Conservation (phyloP, 768 basidiomycete genomes). For the Basidioascus undulatus region DNA sequence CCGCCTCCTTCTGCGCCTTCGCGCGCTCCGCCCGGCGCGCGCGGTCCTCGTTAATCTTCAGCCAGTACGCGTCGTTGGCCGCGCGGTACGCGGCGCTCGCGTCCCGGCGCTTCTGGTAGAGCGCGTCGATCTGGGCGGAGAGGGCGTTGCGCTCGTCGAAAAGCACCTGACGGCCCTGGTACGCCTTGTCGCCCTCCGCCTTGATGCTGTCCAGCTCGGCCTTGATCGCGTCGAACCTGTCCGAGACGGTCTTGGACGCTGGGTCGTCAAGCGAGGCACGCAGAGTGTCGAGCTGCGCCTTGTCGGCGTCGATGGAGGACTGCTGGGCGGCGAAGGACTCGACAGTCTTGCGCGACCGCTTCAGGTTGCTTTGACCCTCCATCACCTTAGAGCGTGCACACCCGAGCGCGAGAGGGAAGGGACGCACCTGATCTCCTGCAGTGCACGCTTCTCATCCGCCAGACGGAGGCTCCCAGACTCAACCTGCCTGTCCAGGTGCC, state of each 20-base stretch:
- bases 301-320: constrained; percentile 56
- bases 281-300: constrained; percentile 45
- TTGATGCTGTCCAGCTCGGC: constrained; percentile 65
- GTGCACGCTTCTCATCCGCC: constrained; percentile 81
- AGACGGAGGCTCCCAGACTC: constrained; percentile 80
- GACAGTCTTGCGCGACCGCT: constrained; percentile 44
- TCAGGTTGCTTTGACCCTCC: too few species aligned
- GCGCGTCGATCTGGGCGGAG: constrained; percentile 30
- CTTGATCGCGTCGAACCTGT: constrained; percentile 58
- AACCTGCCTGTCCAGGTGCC: constrained; percentile 65
- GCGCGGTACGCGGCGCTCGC: constrained; percentile 47
- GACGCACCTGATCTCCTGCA: constrained; percentile 43
- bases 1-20: constrained; percentile 47
- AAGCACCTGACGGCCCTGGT: constrained; percentile 53
- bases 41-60: constrained; percentile 65
- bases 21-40: constrained; percentile 53
- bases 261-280: constrained; percentile 74
- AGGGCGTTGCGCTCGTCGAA: constrained; percentile 56
- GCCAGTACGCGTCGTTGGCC: constrained; percentile 55
- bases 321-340: constrained; percentile 63
- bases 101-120: constrained; percentile 56
- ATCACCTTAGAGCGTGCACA: too few species aligned
- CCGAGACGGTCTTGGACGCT: constrained; percentile 51
- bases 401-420: too few species aligned
- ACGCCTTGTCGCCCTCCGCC: constrained; percentile 62